phyloP scores from a whole-genome alignment of 176 grass and related monocot genomes.

The Phyllostachys edulis region DNA sequence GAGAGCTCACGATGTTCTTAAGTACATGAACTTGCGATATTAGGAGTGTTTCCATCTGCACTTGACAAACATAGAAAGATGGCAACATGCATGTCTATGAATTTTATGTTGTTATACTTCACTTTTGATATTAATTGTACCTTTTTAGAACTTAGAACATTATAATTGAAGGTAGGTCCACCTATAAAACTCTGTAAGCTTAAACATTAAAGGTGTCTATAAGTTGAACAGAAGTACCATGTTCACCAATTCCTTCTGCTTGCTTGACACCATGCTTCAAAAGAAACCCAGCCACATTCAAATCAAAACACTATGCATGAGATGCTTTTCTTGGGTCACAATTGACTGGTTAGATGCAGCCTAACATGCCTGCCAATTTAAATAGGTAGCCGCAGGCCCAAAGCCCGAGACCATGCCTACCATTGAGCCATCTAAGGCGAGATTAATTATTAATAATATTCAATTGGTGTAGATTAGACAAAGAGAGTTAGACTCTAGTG shows the following conservation, averaged over 20 bases:
- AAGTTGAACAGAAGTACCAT: no score
- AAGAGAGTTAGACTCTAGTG: constrained; percentile 13
- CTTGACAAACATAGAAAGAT: neutral
- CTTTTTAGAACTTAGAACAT: neutral
- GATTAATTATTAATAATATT: neutral
- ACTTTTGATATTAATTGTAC: neutral
- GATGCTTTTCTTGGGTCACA: constrained; percentile 40
- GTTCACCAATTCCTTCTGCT: constrained; percentile 8
- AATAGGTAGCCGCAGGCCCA: constrained; percentile 32
- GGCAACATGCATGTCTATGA: neutral
- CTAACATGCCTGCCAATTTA: constrained; percentile 45
- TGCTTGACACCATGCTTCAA: constrained; percentile 31
- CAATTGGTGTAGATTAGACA: constrained; percentile 22
- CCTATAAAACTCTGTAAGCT: neutral
- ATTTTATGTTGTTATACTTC: neutral
- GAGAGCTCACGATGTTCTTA: neutral
- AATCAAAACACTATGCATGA: constrained; percentile 24
- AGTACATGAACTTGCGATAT: neutral
- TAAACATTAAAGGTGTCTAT: neutral
- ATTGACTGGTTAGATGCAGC: constrained; percentile 35
- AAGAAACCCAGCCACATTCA: constrained; percentile 29
- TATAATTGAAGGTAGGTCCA: neutral
- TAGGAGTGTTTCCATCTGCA: neutral
- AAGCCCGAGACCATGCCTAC: constrained; percentile 45
- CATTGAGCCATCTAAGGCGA: constrained; percentile 40